Conservation (phyloP, 2,329 filamentous ascomycete species). For the Alternaria arbusti region DNA sequence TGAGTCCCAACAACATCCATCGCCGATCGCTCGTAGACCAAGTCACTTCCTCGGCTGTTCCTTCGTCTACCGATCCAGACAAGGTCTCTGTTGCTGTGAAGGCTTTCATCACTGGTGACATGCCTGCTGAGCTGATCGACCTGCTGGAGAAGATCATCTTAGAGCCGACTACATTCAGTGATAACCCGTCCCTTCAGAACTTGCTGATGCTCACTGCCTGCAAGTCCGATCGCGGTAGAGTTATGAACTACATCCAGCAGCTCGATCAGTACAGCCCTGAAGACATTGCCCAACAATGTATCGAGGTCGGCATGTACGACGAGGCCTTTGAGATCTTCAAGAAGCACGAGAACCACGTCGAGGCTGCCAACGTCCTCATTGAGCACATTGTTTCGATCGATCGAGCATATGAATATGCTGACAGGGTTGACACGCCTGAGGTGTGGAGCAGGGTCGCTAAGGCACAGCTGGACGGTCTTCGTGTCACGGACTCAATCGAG, state of each 20-base stretch:
- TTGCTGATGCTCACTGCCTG: slow-evolving; percentile 94
- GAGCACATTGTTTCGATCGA: slow-evolving; percentile 98
- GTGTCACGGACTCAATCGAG: slow-evolving; percentile 89
- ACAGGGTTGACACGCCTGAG: slow-evolving; percentile 89
- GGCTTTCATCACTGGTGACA: slow-evolving; percentile 86
- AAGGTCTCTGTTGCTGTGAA: slow-evolving; percentile 95
- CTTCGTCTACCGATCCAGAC: slow-evolving; percentile 80
- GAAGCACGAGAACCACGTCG: slow-evolving; percentile 89
- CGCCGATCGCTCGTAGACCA: slow-evolving; percentile 94
- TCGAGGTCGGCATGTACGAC: slow-evolving; percentile 92
- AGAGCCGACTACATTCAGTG: slow-evolving; percentile 98
- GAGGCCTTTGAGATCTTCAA: slow-evolving; percentile 99
- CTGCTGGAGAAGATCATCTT: slow-evolving; percentile 98
- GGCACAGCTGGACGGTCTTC: slow-evolving; percentile 94
- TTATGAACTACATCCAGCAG: slow-evolving; percentile 96
- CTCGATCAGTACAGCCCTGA: slow-evolving; percentile 88
- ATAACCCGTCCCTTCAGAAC: slow-evolving; percentile 96
- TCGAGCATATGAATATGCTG: slow-evolving; percentile 92
- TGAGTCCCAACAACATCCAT: slow-evolving; percentile 95
- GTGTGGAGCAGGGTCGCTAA: slow-evolving; percentile 99
- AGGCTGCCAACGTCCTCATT: slow-evolving; percentile 88
- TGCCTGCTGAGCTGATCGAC: slow-evolving; percentile 94
- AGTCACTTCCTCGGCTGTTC: slow-evolving; percentile 93
- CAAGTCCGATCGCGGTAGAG: slow-evolving; percentile 91
- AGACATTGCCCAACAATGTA: slow-evolving; percentile 91